These are phyloP conservation scores for Xylaria sp. DNA, from an alignment of 2,329 filamentous ascomycete species.

Conservation along the genomic window DNA sequence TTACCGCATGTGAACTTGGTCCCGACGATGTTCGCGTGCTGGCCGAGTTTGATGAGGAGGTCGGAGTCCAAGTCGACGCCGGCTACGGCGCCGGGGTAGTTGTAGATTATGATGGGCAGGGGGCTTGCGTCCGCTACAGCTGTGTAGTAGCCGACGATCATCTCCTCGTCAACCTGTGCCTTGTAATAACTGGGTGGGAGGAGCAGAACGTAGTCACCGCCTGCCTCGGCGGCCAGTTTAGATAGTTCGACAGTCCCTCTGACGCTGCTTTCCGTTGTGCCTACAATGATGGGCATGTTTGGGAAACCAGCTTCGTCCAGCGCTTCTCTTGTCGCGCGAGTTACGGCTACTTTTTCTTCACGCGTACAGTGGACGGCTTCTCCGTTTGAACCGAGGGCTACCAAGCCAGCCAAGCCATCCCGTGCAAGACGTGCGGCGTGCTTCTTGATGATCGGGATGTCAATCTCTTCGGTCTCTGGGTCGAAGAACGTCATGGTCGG, in stretches of 20 bases:
- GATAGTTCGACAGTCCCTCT: slow-evolving; percentile 72
- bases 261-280: slow-evolving; percentile 76
- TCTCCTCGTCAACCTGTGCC: slow-evolving; percentile 65
- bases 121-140: slow-evolving; percentile 70
- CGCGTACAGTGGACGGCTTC: slow-evolving; percentile 80
- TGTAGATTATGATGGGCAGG: slow-evolving; percentile 79
- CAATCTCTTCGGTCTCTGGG: slow-evolving; percentile 75
- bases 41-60: slow-evolving; percentile 70
- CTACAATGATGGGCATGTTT: slow-evolving; percentile 73
- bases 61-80: slow-evolving; percentile 90
- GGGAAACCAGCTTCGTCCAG: slow-evolving; percentile 74
- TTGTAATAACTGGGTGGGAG: slow-evolving; percentile 83
- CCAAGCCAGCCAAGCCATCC: slow-evolving; percentile 73
- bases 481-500: slow-evolving; percentile 91
- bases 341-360: slow-evolving; percentile 70
- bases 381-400: slow-evolving; percentile 86
- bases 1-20: slow-evolving; percentile 92
- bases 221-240: slow-evolving; percentile 59
- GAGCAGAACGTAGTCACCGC: slow-evolving; percentile 74
- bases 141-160: slow-evolving; percentile 68
- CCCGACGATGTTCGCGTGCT: slow-evolving; percentile 78
- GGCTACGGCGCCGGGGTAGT: slow-evolving; percentile 81
- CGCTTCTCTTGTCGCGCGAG: slow-evolving; percentile 71
- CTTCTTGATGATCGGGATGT: slow-evolving; percentile 71
- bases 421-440: slow-evolving; percentile 73